These are phyloP conservation scores for Aspergillus sp. DNA, from an alignment of 2,329 filamentous ascomycete species.

Conservation along the genomic window DNA sequence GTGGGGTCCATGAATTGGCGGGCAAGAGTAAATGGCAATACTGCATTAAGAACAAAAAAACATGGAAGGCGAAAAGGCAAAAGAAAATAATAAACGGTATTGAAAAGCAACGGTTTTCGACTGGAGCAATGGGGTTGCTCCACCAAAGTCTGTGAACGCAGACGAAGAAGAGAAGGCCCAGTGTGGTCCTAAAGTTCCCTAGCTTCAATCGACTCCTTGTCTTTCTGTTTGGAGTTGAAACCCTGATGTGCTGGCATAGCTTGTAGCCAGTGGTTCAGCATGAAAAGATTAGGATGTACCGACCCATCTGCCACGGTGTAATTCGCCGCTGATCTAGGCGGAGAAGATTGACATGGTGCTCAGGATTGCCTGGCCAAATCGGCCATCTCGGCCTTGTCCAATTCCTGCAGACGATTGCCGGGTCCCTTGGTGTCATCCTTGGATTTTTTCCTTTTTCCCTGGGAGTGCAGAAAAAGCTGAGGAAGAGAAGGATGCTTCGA, in stretches of 20 bases:
- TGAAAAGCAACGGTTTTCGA: conserved; percentile 22
- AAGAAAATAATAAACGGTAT: conserved; percentile 20
- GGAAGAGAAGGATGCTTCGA: conserved; percentile 16
- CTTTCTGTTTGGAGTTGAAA: conserved; percentile 29
- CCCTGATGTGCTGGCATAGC: conserved; percentile 84
- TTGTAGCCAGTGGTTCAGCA: conserved; percentile 78
- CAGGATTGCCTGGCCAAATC: conserved; percentile 23
- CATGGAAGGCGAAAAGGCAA: conserved; percentile 13
- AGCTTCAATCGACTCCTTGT: conserved; percentile 23
- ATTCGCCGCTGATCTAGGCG: conserved; percentile 43
- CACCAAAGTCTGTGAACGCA: conserved; percentile 20
- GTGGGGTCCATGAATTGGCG: conserved; percentile 35
- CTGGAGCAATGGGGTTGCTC: conserved; percentile 28
- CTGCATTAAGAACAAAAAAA: conserved; percentile 7
- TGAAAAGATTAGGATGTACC: conserved; percentile 58
- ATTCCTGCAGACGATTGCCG: conserved; percentile 27
- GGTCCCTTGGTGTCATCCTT: conserved; percentile 19
- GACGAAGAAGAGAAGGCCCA: conserved; percentile 19
- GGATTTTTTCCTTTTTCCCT: conserved; percentile 6
- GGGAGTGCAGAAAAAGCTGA: neutral
- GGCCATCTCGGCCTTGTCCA: conserved; percentile 23
- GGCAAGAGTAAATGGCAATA: conserved; percentile 19
- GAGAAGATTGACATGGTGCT: conserved; percentile 35
- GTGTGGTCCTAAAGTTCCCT: conserved; percentile 24
- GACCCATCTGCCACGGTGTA: conserved; percentile 49